These are phyloP conservation scores for Batkoa obscura DNA, from an alignment of 371 early-diverging fungal genomes.

Conservation along the genomic window DNA sequence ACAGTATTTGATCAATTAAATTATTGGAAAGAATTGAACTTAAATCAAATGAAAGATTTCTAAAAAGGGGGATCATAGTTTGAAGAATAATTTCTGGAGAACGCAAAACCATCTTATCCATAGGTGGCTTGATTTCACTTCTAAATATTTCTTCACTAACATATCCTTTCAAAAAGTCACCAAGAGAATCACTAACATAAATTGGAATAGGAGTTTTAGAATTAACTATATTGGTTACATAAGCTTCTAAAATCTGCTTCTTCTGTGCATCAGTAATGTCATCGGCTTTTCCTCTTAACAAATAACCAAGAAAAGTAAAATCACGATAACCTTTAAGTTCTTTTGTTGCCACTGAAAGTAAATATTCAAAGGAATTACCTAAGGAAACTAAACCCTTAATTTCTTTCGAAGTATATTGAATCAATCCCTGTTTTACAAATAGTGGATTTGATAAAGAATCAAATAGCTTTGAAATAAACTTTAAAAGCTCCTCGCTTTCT, in stretches of 20 bases:
- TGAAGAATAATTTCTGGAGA: slow-evolving; percentile 68
- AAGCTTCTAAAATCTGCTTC: slow-evolving; percentile 32
- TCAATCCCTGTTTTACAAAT: too few relatives aligned
- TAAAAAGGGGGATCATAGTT: slow-evolving; percentile 13
- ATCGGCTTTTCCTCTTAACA: not conserved
- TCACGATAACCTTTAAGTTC: not conserved
- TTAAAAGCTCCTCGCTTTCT: too few relatives aligned
- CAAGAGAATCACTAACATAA: slow-evolving; percentile 27
- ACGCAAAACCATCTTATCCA: slow-evolving; percentile 62
- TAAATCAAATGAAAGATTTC: slow-evolving; percentile 5
- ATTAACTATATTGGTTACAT: slow-evolving; percentile 32
- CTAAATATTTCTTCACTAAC: slow-evolving; percentile 29
- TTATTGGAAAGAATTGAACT: slow-evolving; percentile 7
- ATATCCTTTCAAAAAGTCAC: slow-evolving; percentile 29
- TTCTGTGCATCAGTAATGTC: slow-evolving; percentile 13
- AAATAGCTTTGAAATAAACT: too few relatives aligned
- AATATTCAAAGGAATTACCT: too few relatives aligned
- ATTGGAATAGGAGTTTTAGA: slow-evolving; percentile 28
- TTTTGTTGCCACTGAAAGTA: too few relatives aligned
- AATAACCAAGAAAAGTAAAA: not conserved
- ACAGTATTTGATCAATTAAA: not conserved
- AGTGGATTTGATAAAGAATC: too few relatives aligned
- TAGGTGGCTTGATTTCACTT: slow-evolving; percentile 24
- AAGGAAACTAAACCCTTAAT: too few relatives aligned
- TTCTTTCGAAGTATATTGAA: too few relatives aligned